Evolutionary conservation across 306 rosid genomes (phyloP).

Genomic region (Betula pendula): DNA sequence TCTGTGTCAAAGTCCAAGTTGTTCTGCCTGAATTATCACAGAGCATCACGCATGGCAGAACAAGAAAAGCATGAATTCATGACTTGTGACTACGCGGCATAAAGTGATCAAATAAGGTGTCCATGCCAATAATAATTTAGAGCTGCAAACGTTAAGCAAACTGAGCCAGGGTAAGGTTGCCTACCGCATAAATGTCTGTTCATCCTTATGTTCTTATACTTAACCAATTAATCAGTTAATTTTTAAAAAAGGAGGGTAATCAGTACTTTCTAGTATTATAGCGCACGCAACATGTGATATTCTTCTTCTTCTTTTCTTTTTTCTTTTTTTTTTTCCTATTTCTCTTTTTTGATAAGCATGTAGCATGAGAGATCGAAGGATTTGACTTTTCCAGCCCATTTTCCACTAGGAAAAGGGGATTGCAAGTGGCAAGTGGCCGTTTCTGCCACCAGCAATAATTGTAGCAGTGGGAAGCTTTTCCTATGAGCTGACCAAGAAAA

Average conservation of each 20-base stretch:
- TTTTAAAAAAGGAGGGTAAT: neutral
- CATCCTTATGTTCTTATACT: neutral
- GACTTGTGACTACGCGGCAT: neutral
- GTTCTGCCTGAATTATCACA: neutral
- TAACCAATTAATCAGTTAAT: neutral
- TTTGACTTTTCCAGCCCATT: neutral
- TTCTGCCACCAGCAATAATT: neutral
- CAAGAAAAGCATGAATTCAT: neutral
- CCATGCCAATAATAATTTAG: neutral
- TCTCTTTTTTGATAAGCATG: neutral
- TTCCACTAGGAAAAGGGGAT: neutral
- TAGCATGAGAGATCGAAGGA: neutral
- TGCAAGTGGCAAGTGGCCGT: neutral
- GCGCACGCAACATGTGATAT: neutral
- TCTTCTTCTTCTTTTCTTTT: neutral
- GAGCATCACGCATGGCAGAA: neutral
- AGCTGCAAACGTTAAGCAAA: neutral
- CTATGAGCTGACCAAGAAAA: slow-evolving; percentile 9
- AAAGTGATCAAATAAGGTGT: neutral
- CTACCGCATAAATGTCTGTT: neutral
- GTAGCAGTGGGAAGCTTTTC: neutral
- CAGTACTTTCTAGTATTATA: neutral
- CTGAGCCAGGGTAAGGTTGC: neutral
- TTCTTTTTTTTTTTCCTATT: neutral
- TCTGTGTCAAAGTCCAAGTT: neutral